Conservation (phyloP, 1,139 yeast species). For the Diutina siamensis region DNA sequence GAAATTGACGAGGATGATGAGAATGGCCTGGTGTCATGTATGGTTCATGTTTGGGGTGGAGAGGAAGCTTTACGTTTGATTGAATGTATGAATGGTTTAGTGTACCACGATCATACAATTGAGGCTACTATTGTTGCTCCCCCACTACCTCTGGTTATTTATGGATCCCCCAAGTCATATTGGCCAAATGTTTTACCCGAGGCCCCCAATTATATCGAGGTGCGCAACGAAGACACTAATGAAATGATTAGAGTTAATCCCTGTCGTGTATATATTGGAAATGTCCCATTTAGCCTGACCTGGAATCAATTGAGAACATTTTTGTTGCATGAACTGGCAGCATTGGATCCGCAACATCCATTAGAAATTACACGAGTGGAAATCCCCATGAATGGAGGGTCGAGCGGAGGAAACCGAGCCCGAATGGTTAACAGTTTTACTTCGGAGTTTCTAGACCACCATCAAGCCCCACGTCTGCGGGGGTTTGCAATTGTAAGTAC, state of each 20-base stretch:
- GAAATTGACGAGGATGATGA: background rate
- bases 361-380: constrained; percentile 38
- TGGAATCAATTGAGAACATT: constrained; percentile 46
- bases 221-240: background rate
- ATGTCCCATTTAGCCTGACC: constrained; percentile 44
- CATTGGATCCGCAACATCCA: background rate
- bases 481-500: constrained; percentile 63
- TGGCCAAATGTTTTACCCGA: background rate
- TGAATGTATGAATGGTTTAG: background rate
- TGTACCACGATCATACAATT: background rate
- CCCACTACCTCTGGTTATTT: background rate
- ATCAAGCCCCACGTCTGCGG: constrained; percentile 13
- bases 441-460: background rate
- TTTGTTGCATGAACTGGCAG: constrained; percentile 12
- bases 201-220: background rate
- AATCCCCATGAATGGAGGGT: constrained; percentile 27
- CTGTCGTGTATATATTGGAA: constrained; percentile 38
- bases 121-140: background rate
- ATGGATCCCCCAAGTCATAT: background rate
- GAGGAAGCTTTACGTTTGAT: background rate
- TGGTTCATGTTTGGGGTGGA: background rate
- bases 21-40: background rate
- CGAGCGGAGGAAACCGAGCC: constrained; percentile 8
- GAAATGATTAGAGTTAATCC: constrained; percentile 22
- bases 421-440: background rate